Base-by-base conservation (phyloP, 2,329 filamentous ascomycete species). In the Monilinia polystroma region DNA sequence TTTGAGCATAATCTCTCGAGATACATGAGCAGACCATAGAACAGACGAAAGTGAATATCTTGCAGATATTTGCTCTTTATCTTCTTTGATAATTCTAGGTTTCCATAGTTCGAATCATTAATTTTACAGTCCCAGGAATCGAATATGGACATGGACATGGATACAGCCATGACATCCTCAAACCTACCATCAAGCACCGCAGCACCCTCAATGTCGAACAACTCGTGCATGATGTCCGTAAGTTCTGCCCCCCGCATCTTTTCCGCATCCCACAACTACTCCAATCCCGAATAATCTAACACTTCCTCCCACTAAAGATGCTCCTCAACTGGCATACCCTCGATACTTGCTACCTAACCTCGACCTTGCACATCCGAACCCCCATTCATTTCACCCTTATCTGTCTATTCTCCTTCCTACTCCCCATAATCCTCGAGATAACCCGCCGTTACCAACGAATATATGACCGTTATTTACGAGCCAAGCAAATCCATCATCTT, bases 241-340 rank as follows among this genome's bases (percentile, higher is more conserved):
- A 68, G 70, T 45, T 23, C 8, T 14, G 41, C 41, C 12, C 14
- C 23, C 45, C 20, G n/a, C 2, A n/a, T 26, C 32, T 11, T 4
- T 26, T 1, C n/a, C 18, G 18, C 29, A 43, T 38, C 20, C 14
- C 12, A 29, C 26, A 14, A 2, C 23, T 10, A n/a, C 20, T n/a
- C 29, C 14, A 56, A 43, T 4, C 1, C 32, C 35, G 16, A 38
- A 26, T 35, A 26, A 7, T 41, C 23, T 20, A 4, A 51, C 12
- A 4, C 10, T n/a, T 3, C 6, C 45, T 3, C 3, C 35, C 3
- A 35, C 1, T 35, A 8, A 41, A 74, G 73, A 73, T 73, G 72
- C 70, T 73, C 8, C 64, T 72, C 3, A 73, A 73, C 49, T 73
- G 70, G 71, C 59, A 68, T 23, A 73, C 70, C 18, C 69, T 72